phyloP scores from a whole-genome alignment of 139 green algal species.

The Astrephomene gubernaculifera region DNA sequence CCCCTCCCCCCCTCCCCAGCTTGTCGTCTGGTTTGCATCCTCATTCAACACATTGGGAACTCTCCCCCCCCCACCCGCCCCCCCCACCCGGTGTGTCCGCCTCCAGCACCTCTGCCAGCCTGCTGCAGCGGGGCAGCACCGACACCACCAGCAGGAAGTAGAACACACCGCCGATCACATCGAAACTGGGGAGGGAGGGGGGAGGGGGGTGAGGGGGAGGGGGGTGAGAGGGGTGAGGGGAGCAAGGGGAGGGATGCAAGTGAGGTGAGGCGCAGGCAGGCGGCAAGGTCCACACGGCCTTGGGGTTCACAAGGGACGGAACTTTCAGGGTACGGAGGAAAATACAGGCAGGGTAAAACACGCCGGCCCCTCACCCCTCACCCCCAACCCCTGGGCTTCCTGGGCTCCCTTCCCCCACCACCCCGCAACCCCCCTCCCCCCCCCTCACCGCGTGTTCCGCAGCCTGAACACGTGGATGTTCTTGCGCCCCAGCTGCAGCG shows the following conservation, averaged over 20 bases:
- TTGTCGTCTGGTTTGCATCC: too few relatives aligned
- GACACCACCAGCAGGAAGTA: slow-evolving; percentile 91
- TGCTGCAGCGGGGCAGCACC: slow-evolving; percentile 80
- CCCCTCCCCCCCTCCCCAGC: too few relatives aligned
- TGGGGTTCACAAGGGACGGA: too few relatives aligned
- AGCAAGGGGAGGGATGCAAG: too few relatives aligned
- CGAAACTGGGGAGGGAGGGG: slow-evolving; percentile 71
- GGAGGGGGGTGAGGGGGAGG: slow-evolving; percentile 57
- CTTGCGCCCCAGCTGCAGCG: slow-evolving; percentile 66
- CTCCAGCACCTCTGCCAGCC: slow-evolving; percentile 31
- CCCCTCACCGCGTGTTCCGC: slow-evolving; percentile 46
- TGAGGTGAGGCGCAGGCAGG: too few relatives aligned
- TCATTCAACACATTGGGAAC: too few relatives aligned
- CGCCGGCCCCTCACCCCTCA: not conserved
- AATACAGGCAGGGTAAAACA: too few relatives aligned
- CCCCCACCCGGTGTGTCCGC: slow-evolving; percentile 21
- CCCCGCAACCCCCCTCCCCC: not conserved
- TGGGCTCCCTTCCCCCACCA: not conserved
- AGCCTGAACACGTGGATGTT: slow-evolving; percentile 86
- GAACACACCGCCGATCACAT: slow-evolving; percentile 86
- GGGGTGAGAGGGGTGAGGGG: not conserved
- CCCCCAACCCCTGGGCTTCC: not conserved
- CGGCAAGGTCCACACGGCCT: too few relatives aligned
- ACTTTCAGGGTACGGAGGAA: too few relatives aligned
- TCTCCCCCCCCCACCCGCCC: not conserved